Conservation (phyloP, 164 flowering plant genomes). For the Aristolochia californica region DNA sequence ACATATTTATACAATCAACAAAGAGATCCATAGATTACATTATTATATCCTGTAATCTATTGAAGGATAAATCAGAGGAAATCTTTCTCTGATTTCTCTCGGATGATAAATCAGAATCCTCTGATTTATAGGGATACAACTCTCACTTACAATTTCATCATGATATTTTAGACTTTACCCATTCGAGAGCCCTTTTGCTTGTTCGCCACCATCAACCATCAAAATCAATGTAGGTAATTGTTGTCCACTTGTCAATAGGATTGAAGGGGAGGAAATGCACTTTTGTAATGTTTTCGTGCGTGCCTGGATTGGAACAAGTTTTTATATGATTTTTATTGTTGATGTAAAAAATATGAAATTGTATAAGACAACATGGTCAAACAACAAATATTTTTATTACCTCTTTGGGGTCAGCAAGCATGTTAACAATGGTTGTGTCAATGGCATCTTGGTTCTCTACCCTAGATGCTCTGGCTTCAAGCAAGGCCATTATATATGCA, state of each 20-base stretch:
- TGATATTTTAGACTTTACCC: constrained; percentile 27
- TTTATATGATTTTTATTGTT: no score
- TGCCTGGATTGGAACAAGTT: constrained; percentile 28
- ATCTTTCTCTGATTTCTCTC: no score
- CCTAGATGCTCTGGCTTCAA: constrained; percentile 84
- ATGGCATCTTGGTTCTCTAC: constrained; percentile 90
- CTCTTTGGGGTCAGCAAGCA: constrained; percentile 94
- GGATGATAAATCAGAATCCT: no score
- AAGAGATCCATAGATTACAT: no score
- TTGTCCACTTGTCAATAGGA: constrained; percentile 84
- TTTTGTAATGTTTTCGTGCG: constrained; percentile 65
- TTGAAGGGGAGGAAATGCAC: constrained; percentile 86
- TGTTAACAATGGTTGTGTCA: constrained; percentile 65
- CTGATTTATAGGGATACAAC: no score
- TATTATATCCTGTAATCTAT: no score
- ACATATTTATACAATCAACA: no score
- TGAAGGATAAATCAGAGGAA: no score
- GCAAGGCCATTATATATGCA: constrained; percentile 49
- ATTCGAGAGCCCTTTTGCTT: constrained; percentile 93
- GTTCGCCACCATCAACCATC: constrained; percentile 79
- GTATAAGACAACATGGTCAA: no score
- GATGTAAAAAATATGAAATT: no score
- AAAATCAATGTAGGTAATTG: constrained; percentile 69
- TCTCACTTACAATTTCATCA: no score
- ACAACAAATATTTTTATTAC: constrained; percentile 17